Evolutionary conservation across 768 basidiomycete genomes (phyloP), one percentile per base, ranked within the genome.

Genomic region (Amanita phalloides): DNA sequence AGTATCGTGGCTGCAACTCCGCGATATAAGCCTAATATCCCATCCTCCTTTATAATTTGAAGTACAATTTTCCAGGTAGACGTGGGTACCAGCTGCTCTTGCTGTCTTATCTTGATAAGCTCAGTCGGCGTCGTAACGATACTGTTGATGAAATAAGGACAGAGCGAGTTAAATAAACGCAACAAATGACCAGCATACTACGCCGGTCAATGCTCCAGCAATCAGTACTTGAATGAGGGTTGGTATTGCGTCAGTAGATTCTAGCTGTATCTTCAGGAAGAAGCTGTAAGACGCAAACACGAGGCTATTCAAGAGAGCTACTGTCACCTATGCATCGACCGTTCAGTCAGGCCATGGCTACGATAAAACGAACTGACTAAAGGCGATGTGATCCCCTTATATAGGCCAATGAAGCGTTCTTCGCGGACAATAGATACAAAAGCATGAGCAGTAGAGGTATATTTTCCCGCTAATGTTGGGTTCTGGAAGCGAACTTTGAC

Each of bases 261-360:
- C 69, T 4, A 81, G 68, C 61, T 92, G 87, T 0, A 78, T 54
- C 45, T 79, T 77, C 71, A 91, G 79, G 48, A 93, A 74, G 61
- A 86, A 81, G 20, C 83, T 79, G 68, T 95, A 95, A 0, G 84
- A 82, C 0, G 89, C 78, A 64, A 96, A 95, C 3, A 94, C 81
- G 13, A 91, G 70, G 10, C 92, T 90, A 60, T 94, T 96, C 72
- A 90, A 76, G 1, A 86, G 68, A 0, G 88, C 86, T 21, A 77
- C 76, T 2, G 82, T 78, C 1, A 79, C 74, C 88, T 90, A 44
- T 33, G 42, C 30, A 8, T 38, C 35, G 30, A 14, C 17, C 21
- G 49, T 10, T n/a, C 23, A 13, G 26, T 43, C 37, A 25, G 23
- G 49, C 25, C 9, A 39, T 23, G 49, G 30, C 32, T 10, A 11